A percentile compares a stretch with the other conserved stretches of the same genome.
phyloP scores from a whole-genome alignment of 345 rosid genomes.

The Melaleuca alternifolia region DNA sequence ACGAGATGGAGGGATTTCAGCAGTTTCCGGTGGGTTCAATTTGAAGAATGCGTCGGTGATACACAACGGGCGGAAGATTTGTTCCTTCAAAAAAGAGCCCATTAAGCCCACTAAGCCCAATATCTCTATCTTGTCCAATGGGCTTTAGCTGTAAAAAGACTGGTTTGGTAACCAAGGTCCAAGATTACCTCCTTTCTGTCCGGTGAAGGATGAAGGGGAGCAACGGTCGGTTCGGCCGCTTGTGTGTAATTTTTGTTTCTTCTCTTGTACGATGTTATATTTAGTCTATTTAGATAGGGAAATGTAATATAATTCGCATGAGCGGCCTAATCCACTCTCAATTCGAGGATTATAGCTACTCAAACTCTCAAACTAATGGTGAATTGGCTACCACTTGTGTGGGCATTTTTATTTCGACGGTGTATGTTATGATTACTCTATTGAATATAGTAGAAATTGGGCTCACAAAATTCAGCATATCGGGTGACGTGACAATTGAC shows the following conservation, averaged over 20 bases:
- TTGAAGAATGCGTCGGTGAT: background rate
- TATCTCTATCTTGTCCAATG: background rate
- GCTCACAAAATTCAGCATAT: accelerated
- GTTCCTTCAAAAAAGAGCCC: background rate
- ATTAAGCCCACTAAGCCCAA: background rate
- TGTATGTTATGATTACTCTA: background rate
- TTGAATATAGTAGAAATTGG: background rate
- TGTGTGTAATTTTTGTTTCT: too few species aligned
- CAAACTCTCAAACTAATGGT: background rate
- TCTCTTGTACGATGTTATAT: too few species aligned
- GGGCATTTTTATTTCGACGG: background rate
- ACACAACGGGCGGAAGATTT: background rate
- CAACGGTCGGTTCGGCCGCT: too few species aligned
- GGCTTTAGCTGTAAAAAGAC: background rate
- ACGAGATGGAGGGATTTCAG: background rate
- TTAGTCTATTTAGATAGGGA: too few species aligned
- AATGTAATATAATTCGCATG: too few species aligned
- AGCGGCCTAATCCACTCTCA: background rate
- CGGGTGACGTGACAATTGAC: background rate
- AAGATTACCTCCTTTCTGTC: too few species aligned
- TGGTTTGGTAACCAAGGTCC: too few species aligned
- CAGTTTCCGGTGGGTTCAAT: background rate
- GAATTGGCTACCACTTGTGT: background rate
- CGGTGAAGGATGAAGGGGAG: too few species aligned
- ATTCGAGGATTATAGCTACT: background rate